Base-by-base conservation (phyloP, 2,329 filamentous ascomycete genomes). In the Aureobasidium mangrovei region DNA sequence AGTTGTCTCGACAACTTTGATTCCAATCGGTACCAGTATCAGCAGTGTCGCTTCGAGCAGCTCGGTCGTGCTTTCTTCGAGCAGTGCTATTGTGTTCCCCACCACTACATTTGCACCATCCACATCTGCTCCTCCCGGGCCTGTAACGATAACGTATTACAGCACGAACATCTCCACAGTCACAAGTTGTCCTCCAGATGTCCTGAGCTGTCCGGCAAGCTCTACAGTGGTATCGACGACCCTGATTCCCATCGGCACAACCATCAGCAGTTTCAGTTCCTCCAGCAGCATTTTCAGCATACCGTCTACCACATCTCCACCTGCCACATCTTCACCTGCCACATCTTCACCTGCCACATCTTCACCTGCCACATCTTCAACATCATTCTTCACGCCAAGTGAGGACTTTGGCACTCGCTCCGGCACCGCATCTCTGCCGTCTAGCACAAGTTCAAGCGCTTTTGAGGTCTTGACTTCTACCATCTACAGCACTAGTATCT, bases 141-240 rank as follows among this genome's bases (percentile, higher is more conserved):
- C 41, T 10, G 43, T 39, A 7, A 27, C 39, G 6, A 18, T 6
- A 38, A 48, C 53, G 24, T 31, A 40, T 41, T 58, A 53, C 45
- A 52, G 44, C 46, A 58, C 57, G 8, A 42, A 24, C 9, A 40
- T 56, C 5, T 40, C 49, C 24, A 58, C 57, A 3, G 28, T 58
- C 41, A 55, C 54, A 40, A 44, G 38, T 29, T 56, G 54, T 47
- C 28, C 39, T 12, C 8, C 46, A 7, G 31, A 38, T 32, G 54
- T 56, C 54, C 44, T 41, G 32, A 43, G 65, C 58, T 72, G 69
- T 56, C 68, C 69, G 24, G 48, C 39, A 35, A 51, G 49, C 53
- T 29, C 4, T 53, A 26, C 54, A 44, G 18, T 18, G 18, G 18
- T 18, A 18, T 18, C 18, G 18, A 18, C 18, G 18, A 18, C 18